Evolutionary conservation across 805 yeast genomes (phyloP), one percentile per base, ranked within the genome.

Genomic region (Candida sithepensis): DNA sequence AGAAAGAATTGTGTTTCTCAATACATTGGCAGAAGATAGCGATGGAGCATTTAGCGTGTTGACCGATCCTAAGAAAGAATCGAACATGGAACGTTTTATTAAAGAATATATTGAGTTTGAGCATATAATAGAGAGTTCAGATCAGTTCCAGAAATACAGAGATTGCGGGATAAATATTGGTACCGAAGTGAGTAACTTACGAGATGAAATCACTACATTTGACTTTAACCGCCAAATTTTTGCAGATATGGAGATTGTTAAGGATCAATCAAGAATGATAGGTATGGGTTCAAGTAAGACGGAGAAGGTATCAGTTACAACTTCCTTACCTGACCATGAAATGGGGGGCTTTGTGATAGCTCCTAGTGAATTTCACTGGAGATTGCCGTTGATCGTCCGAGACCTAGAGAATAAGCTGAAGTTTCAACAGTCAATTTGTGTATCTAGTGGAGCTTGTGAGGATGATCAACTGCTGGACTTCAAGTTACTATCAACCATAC

Each of bases 1-100:
- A 1, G 49, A 62, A 3, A 54, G 70, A 41, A 44, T 69, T 6
- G 49, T 63, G 8, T 53, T 70, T 34, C 46, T 68, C 13, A 67
- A 69, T 2, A 47, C 51, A 2, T 46, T 41, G 9, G 36, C 42
- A 4, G n/a, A n/a, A n/a, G 28, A 30, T 4, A 46, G 51, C 10
- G 45, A 54, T 8, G 48, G 50, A 10, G 57, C 64, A 1, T 28
- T 66, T 10, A 52, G 61, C 2, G 49, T 62, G 21, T 16, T 50
- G 19, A 43, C 48, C 2, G 39, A 42, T 20, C 20, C 41, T 5
- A 38, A 32, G 2, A 38, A 28, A 13, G 23, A 39, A 5, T 19
- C 21, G 4, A 18, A 47, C 12, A 38, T 48, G 24, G 36, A 42
- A 7, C 41, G 51, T 16, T 43, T 54, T 7, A 46, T 54, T 34